Base-by-base conservation (phyloP, 257 asterid species). In the Fraxinus pennsylvanica region DNA sequence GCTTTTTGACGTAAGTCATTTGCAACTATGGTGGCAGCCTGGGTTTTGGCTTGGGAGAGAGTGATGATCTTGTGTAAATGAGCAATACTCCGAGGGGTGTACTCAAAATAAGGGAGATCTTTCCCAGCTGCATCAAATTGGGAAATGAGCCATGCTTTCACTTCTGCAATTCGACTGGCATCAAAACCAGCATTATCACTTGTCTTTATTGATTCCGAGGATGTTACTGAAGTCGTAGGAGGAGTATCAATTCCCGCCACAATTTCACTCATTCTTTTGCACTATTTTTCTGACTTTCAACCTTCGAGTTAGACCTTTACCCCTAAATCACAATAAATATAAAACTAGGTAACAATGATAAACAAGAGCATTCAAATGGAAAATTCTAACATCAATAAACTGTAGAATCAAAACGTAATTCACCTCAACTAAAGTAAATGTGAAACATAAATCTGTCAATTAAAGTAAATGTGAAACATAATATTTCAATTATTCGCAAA, bases 1-100 rank as follows among this genome's bases (percentile, higher is more conserved):
- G 97, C 94, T 82, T 93, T 96, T 52, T 93, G 99, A 39, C 94
- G 98, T 54, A 93, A 91, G 75, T 96, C 99, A 73, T 90, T 91
- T 21, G 99, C 92, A 21, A 95, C 94, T 82, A 95, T 92, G 52
- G 86, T 79, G 85, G 98, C 94, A 75, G 98, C 96, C 83, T 93
- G 99, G 88, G 21, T 59, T 59, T 21, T 59, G 67, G 67, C 14
- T 21, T 21, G 67, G 67, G 67, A n/a, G 12, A 59, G 67, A 6
- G 67, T 8, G 67, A 59, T 3, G 21, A 59, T 59, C 32, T 59
- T 59, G 67, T 59, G 67, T 9, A 96, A 81, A 84, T 96, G 91
- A 74, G 89, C 81, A 52, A 96, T 90, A 86, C 94, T 92, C 59
- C 92, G 88, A 63, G 96, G 92, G 27, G 99, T 96, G 87, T 91